phyloP scores from a whole-genome alignment of 495 filamentous ascomycete species.

The Penicillium riverlandense region DNA sequence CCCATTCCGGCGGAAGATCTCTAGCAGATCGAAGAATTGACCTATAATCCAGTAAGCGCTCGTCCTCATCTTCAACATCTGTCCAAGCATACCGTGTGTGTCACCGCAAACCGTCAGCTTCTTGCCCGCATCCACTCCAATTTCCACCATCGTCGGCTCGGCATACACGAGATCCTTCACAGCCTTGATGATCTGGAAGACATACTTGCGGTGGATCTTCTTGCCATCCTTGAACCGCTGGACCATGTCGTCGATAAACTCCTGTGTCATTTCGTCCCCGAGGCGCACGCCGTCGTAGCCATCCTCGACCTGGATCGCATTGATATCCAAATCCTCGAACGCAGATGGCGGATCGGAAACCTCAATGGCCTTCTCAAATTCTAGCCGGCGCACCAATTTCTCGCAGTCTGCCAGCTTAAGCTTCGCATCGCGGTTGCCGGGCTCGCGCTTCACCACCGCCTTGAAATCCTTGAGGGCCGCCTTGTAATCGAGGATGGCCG shows the following conservation, averaged over 20 bases:
- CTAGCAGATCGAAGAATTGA: slow-evolving; percentile 96
- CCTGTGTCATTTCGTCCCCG: slow-evolving; percentile 81
- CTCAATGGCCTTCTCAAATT: slow-evolving; percentile 94
- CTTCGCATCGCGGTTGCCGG: slow-evolving; percentile 82
- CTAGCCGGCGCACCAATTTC: slow-evolving; percentile 80
- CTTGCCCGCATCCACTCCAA: slow-evolving; percentile 67
- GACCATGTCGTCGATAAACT: slow-evolving; percentile 97
- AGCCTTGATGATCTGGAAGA: slow-evolving; percentile 87
- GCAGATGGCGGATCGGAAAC: slow-evolving; percentile 85
- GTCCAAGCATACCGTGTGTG: slow-evolving; percentile 68
- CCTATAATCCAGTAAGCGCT: slow-evolving; percentile 35
- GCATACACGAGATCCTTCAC: slow-evolving; percentile 84
- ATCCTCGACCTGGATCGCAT: slow-evolving; percentile 71
- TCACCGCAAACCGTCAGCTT: slow-evolving; percentile 94
- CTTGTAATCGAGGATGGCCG: slow-evolving; percentile 77
- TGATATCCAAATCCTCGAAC: slow-evolving; percentile 82
- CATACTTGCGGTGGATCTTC: slow-evolving; percentile 92
- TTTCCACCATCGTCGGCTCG: slow-evolving; percentile 96
- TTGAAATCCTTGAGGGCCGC: slow-evolving; percentile 92
- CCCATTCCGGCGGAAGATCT: slow-evolving; percentile 91
- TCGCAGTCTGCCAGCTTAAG: slow-evolving; percentile 86
- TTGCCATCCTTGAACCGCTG: slow-evolving; percentile 93
- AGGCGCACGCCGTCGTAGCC: slow-evolving; percentile 80
- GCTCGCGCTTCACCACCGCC: slow-evolving; percentile 78
- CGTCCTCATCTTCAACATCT: too few relatives aligned